These are phyloP conservation scores for Cnidoscolus chayamansa DNA, from an alignment of 441 rosid genomes.

Conservation along the genomic window DNA sequence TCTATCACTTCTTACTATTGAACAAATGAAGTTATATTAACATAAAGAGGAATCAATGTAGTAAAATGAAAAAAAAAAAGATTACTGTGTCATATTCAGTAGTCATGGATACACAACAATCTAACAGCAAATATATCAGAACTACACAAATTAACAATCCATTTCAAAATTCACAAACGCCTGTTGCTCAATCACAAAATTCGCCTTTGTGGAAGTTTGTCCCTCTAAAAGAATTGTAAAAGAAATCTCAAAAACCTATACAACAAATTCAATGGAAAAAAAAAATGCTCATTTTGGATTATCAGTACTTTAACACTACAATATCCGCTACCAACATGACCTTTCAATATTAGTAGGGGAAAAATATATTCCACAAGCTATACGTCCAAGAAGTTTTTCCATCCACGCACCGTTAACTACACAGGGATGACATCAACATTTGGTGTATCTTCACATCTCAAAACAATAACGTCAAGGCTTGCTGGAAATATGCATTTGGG, in stretches of 20 bases:
- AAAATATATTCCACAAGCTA: neutral
- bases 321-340: conserved; percentile 1
- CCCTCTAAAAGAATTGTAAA: neutral
- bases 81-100: too few relatives aligned
- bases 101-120: too few relatives aligned
- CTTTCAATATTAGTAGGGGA: neutral
- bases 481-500: conserved; percentile 67
- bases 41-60: too few relatives aligned
- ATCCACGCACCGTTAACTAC: conserved; percentile 19
- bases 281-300: conserved; percentile 4
- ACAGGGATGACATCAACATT: conserved; percentile 77
- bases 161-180: too few relatives aligned
- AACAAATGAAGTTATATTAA: too few relatives aligned
- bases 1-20: too few relatives aligned
- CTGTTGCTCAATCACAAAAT: neutral
- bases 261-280: neutral
- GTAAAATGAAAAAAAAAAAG: too few relatives aligned
- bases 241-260: conserved; percentile 6
- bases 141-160: neutral
- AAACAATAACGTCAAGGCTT: conserved; percentile 68
- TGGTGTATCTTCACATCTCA: conserved; percentile 87
- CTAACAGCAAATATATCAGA: neutral
- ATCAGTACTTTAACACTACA: conserved; percentile 18
- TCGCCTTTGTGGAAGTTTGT: neutral
- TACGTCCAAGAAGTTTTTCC: neutral